Evolutionary conservation across 2,329 filamentous ascomycete genomes (phyloP), one percentile per base, ranked within the genome.

Genomic region (Chrysosporium keratinophilum): DNA sequence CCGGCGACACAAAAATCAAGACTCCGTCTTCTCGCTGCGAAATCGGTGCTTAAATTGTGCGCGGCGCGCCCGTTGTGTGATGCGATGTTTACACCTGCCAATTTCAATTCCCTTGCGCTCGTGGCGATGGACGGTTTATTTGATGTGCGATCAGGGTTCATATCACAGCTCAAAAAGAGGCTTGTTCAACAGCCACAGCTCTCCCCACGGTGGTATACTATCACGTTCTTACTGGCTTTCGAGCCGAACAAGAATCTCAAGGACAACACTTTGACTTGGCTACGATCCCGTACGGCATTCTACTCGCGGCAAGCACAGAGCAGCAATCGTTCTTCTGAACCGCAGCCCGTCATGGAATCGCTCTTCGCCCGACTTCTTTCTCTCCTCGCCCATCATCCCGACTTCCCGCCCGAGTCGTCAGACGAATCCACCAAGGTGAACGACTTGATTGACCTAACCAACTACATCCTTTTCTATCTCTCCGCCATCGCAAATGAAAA

Each of bases 401-500:
- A 98, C 67, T 96, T 91, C 54, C 72, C 72, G 14, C 63, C 69
- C 7, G 57, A 59, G 50, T 54, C 54, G 4, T 62, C 67, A 12
- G 64, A 67, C 19, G 63, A 69, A 43, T 61, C 65, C 2, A 71
- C 67, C 61, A 82, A 79, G 57, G 67, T 76, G 1, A 78, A 80
- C 5, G 70, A 82, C 1, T 72, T 96, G 47, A 76, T 83, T 43
- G 88, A 95, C 64, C 90, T 95, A 67, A 83, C 87, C 5, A 83
- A 83, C 61, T 98, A 97, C 67, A 83, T 98, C 55, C 69, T 96
- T 41, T 96, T 91, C 71, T 98, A 95, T 65, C 76, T 97, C 45
- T 83, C 79, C 57, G 82, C 84, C 37, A 83, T 96, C 15, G 88
- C 88, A 9, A 91, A 83, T 0, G 87, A 95, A 67, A 81, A 87